Evolutionary conservation across 1,284 basidiomycete species (phyloP), one percentile per base, ranked within the genome.

Genomic region (Sporisorium graminicola): DNA sequence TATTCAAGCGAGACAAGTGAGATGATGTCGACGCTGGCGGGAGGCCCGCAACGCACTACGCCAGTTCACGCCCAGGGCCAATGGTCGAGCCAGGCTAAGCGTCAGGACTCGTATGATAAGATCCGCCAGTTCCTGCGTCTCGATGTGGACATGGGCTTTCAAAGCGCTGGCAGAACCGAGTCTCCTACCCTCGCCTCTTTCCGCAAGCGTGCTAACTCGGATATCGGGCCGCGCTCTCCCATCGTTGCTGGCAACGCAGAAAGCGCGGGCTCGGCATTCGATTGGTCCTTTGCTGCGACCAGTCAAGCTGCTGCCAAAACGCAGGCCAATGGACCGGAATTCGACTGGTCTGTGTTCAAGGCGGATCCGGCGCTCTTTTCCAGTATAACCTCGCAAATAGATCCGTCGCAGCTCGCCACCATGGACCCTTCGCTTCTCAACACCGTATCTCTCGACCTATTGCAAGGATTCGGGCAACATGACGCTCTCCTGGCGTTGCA

Each of bases 121-220:
- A 71, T 81, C 44, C 74, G 77, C 7, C 78, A 79, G 37, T 81
- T 77, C 51, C 51, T 81, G 35, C 66, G 74, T 20, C 66, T 81
- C 1, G 79, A 81, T 37, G 79, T 81, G 27, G 77, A 81, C 53
- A 81, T 81, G 77, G 79, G 77, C 55, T 81, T 77, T 44, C 65
- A 68, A 47, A 63, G 51, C 13, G 56, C 51, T 27, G 64, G 67
- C 49, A 77, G 67, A 52, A 66, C 58, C 65, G 77, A 81, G 26
- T 74, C 69, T 14, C 74, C 73, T 4, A 77, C 77, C 10, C 59
- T 68, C 27, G 68, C 66, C 26, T 44, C 49, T 18, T 74, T 73
- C 58, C 70, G 79, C 18, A 81, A 79, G 35, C 62, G 79, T 12
- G 63, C 77, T 63, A 78, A 72, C 35, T 81, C 79, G 27, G 79